Percentiles rank a stretch among this genome's conserved stretches.
Conservation (phyloP, 202 grass and related monocot genomes). For the Schoenoplectus triqueter region DNA sequence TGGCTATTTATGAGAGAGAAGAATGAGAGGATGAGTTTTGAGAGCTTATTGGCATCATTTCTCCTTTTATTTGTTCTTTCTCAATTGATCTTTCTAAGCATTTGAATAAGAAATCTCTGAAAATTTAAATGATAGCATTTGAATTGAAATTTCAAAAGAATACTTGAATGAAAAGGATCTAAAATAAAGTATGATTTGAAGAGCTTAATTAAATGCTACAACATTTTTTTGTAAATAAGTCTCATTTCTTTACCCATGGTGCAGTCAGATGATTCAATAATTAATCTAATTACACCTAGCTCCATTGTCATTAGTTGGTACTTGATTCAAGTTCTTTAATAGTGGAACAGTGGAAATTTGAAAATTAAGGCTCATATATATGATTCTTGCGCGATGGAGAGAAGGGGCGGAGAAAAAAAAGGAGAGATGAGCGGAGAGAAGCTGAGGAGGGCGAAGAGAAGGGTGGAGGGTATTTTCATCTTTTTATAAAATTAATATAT, state of each 20-base stretch:
- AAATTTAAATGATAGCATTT: slow-evolving; percentile 25
- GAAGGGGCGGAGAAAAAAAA: too few relatives aligned
- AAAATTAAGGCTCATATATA: too few relatives aligned
- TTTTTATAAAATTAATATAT: too few relatives aligned
- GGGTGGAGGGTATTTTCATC: too few relatives aligned
- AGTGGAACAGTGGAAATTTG: too few relatives aligned
- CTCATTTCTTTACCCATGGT: neutral
- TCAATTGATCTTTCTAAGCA: slow-evolving; percentile 39
- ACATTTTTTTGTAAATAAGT: slow-evolving; percentile 8
- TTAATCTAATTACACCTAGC: too few relatives aligned
- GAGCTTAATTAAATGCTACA: slow-evolving; percentile 19
- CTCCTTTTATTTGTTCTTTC: slow-evolving; percentile 53
- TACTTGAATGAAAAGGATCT: slow-evolving; percentile 20
- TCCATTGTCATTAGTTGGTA: too few relatives aligned
- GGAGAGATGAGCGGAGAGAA: too few relatives aligned
- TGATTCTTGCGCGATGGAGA: too few relatives aligned
- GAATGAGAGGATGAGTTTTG: slow-evolving; percentile 36
- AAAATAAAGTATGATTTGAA: slow-evolving; percentile 28
- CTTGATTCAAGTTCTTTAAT: too few relatives aligned
- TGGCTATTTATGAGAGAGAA: slow-evolving; percentile 19
- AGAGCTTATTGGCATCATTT: slow-evolving; percentile 36
- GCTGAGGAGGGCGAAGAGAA: too few relatives aligned
- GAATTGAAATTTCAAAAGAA: slow-evolving; percentile 3
- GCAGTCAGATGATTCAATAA: too few relatives aligned
- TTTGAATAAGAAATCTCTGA: slow-evolving; percentile 32